A percentile compares a stretch with the other conserved stretches of the same genome.
Evolutionary conservation across 768 basidiomycete species (phyloP).

Genomic region (Calocera viscosa): DNA sequence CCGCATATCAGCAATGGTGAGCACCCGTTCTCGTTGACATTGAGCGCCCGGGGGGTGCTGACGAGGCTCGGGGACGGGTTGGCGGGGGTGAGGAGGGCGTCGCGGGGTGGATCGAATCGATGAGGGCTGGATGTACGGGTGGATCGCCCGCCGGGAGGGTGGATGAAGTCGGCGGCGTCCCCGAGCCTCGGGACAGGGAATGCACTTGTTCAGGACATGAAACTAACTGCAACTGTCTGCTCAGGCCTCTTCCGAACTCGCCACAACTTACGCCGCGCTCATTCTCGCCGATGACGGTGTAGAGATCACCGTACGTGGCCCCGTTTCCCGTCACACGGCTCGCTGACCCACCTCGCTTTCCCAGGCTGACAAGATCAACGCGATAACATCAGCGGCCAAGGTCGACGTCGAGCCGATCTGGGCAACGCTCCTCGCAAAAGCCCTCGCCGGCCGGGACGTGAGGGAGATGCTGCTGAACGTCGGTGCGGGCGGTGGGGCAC

Average conservation of each 20-base stretch:
- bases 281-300: conserved; percentile 96
- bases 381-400: conserved; percentile 71
- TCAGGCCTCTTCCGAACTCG: conserved; percentile 61
- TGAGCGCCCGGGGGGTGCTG: not conserved
- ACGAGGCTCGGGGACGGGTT: not conserved
- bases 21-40: not conserved
- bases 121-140: too few relatives aligned
- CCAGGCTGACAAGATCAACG: conserved; percentile 81
- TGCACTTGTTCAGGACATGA: not conserved
- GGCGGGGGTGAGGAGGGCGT: not conserved
- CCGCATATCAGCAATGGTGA: conserved; percentile 6
- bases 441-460: conserved; percentile 94
- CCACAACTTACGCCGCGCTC: conserved; percentile 90
- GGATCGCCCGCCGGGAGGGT: not conserved
- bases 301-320: conserved; percentile 80
- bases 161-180: not conserved
- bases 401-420: conserved; percentile 93
- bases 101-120: not conserved
- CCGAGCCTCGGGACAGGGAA: not conserved
- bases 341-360: conserved; percentile 12
- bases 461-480: conserved; percentile 93
- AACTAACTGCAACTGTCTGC: conserved; percentile 6
- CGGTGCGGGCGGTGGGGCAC: conserved; percentile 80
- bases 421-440: conserved; percentile 93
- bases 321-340: not conserved